Evolutionary conservation across 2,329 filamentous ascomycete genomes (phyloP).

Genomic region (Huntiella savannae): DNA sequence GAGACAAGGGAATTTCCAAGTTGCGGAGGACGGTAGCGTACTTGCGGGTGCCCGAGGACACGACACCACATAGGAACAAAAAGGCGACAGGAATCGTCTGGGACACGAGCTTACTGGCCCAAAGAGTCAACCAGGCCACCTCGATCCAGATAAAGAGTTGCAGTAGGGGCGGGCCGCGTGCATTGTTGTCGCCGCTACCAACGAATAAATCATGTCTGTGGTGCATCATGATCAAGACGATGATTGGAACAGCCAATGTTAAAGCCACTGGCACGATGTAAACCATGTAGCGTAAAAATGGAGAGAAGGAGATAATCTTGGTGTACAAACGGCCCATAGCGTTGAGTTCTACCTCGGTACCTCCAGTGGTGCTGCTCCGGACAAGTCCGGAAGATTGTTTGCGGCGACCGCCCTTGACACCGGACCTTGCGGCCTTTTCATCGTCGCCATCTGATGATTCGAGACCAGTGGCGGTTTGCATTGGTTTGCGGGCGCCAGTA

Average conservation of each 20-base stretch:
- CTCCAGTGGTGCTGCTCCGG: constrained; percentile 25
- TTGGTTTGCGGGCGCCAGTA: constrained; percentile 31
- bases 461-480: constrained; percentile 20
- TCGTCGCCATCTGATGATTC: constrained; percentile 10
- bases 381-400: constrained; percentile 25
- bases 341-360: constrained; percentile 35
- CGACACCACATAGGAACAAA: constrained; percentile 49
- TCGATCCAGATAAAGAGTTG: constrained; percentile 51
- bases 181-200: constrained; percentile 16
- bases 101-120: constrained; percentile 46
- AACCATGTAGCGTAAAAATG: constrained; percentile 46
- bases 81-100: constrained; percentile 41
- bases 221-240: constrained; percentile 31
- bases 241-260: constrained; percentile 41
- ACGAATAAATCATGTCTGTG: constrained; percentile 21
- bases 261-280: constrained; percentile 47
- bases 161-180: constrained; percentile 31
- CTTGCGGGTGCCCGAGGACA: constrained; percentile 51
- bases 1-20: constrained; percentile 45
- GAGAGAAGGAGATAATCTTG: constrained; percentile 43
- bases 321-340: constrained; percentile 47
- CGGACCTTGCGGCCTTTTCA: constrained; percentile 27
- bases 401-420: constrained; percentile 23
- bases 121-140: constrained; percentile 46
- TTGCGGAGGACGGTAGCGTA: constrained; percentile 47